These are phyloP conservation scores for Globisporangium okanoganense DNA, from an alignment of 352 stramenopile genomes.

Conservation along the genomic window DNA sequence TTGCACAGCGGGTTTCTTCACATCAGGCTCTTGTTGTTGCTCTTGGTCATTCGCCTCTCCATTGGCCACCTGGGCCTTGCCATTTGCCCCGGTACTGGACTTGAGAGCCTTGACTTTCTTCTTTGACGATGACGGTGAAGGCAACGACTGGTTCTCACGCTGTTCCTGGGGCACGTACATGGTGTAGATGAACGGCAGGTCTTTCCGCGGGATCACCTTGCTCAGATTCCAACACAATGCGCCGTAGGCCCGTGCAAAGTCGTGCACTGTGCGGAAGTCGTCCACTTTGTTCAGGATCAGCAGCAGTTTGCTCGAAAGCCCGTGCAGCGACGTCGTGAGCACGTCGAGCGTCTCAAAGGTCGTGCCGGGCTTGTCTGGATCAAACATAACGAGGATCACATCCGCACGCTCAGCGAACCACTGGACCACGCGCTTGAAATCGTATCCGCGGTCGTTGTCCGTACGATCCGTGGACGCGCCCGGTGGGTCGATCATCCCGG, in stretches of 20 bases:
- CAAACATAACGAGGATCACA: conserved; percentile 89
- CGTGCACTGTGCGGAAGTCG: conserved; percentile 83
- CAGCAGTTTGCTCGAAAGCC: conserved; percentile 77
- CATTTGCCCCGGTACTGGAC: conserved; percentile 7
- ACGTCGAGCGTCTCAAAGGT: conserved; percentile 88
- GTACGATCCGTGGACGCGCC: conserved; percentile 51
- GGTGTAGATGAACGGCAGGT: conserved; percentile 87
- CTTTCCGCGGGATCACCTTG: conserved; percentile 84
- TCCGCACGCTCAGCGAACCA: conserved; percentile 85
- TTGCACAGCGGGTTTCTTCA: conserved; percentile 37
- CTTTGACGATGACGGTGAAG: neutral
- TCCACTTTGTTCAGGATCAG: conserved; percentile 89
- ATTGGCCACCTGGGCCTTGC: conserved; percentile 12
- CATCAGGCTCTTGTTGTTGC: neutral
- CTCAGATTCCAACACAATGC: conserved; percentile 88
- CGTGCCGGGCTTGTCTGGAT: conserved; percentile 84
- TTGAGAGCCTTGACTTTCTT: conserved; percentile 12
- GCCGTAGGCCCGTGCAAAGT: conserved; percentile 83
- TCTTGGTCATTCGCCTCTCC: conserved; percentile 6
- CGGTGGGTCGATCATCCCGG: conserved; percentile 85
- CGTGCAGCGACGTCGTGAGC: conserved; percentile 69
- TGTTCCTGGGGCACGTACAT: conserved; percentile 84
- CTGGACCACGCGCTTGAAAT: conserved; percentile 85
- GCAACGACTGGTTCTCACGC: conserved; percentile 19
- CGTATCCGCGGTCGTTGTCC: conserved; percentile 77